These are phyloP conservation scores for Chrysanthemum makinoi DNA, from an alignment of 129 eudicot genomes.

Conservation along the genomic window DNA sequence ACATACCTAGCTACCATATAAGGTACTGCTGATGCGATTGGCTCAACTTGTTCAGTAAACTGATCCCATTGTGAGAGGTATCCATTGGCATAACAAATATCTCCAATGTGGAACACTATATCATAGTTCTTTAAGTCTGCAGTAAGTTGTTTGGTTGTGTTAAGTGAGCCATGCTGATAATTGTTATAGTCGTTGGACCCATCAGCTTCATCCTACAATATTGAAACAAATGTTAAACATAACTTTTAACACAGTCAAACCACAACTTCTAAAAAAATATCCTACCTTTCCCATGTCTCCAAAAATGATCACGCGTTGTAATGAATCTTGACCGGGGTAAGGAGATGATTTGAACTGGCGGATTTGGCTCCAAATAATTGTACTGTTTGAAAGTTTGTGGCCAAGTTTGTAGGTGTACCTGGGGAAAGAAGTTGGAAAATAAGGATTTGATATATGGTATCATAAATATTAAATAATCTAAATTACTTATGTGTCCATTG, in stretches of 20 bases:
- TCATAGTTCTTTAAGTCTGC: slow-evolving; percentile 57
- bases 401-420: slow-evolving; percentile 82
- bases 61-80: slow-evolving; percentile 90
- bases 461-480: neutral
- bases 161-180: slow-evolving; percentile 63
- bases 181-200: slow-evolving; percentile 71
- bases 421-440: slow-evolving; percentile 18
- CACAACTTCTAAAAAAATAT: neutral
- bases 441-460: neutral
- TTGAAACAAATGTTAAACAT: neutral
- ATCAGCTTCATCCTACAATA: slow-evolving; percentile 58
- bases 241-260: neutral
- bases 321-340: slow-evolving; percentile 65
- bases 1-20: slow-evolving; percentile 78
- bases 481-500: neutral
- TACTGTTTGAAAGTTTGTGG: slow-evolving; percentile 47
- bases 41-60: slow-evolving; percentile 70
- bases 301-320: slow-evolving; percentile 72
- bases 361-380: slow-evolving; percentile 48
- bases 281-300: slow-evolving; percentile 79
- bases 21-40: slow-evolving; percentile 65
- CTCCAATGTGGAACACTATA: slow-evolving; percentile 77
- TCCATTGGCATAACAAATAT: slow-evolving; percentile 69
- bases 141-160: slow-evolving; percentile 56
- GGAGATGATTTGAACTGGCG: slow-evolving; percentile 58